Base-by-base conservation (phyloP, 331 rosid genomes). In the Pyracantha coccinea region DNA sequence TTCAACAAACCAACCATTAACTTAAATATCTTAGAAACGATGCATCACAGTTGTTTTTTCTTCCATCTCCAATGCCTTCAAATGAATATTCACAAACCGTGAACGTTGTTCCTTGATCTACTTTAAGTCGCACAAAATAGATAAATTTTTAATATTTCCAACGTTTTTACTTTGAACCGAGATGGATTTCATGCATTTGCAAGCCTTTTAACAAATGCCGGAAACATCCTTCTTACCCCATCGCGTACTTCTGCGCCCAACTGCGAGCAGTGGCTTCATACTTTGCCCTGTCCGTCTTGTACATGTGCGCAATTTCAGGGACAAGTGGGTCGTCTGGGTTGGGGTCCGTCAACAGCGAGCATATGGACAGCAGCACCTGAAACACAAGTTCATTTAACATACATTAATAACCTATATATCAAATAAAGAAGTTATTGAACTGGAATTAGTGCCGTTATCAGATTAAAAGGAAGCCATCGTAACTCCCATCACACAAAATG, bases 291-390 rank as follows among this genome's bases (percentile, higher is more conserved):
- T 92, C 96, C 0, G 91, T 84, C 92, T 92, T 92, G 85, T 90
- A 93, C 96, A 93, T 93, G 86, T 90, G 98, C 2, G 97, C 98
- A 29, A 93, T 93, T 83, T 93, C 96, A 2, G 96, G 98, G 64
- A 90, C 93, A 54, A 89, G 97, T 1, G 96, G 98, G 75, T 93
- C 98, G 8, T 92, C 96, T 0, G 98, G 96, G 80, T 89, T 93
- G 75, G 97, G 97, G 76, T 90, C 95, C 4, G 97, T 93, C 90
- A 90, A 78, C 80, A 90, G 78, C 7, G 93, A 93, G 90, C 97
- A 90, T 33, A 90, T 93, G 44, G 98, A 93, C 79, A 90, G 73
- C 66, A 93, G 89, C 77, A 89, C 98, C 98, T 90, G 77, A 75
- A 75, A 77, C 75, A 72, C 29, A 67, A 35, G 47, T 73, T 74